Evolutionary conservation across 164 flowering plant species (phyloP), one percentile per base, ranked within the genome.

Genomic region (Protea cynaroides): DNA sequence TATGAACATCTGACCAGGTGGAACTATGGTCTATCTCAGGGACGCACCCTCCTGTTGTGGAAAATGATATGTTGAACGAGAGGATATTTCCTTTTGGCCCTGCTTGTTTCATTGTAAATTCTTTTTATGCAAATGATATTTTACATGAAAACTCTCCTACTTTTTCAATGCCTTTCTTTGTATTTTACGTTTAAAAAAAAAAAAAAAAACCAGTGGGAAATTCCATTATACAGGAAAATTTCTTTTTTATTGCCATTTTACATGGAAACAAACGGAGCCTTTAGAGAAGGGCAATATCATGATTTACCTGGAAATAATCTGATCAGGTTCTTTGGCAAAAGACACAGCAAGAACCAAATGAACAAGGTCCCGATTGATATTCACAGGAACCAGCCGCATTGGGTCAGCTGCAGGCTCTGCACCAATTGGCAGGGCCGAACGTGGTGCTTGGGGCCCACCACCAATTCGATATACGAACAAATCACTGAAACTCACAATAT

Each of bases 361-460:
- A 46, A 87, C 86, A 78, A 94, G 65, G 70, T 89, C 96, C 25
- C 78, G 82, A 72, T 77, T 88, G 58, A 87, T 80, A 65, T 70
- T 89, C 56, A 86, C 97, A 56, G 79, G 87, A 14, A 76, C 83
- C 64, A 89, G 65, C 67, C 96, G 82, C 38, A 83, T 81, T 18
- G 95, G 97, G 40, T 94, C 97, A 2, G 98, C 89, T 64, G 89
- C 79, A 62, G 98, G 95, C 75, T 91, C 90, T 54, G 98, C 96
- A 56, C 97, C 97, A 67, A 84, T 88, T n/a, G 96, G 97, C 67
- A 94, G 74, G 69, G 97, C 99, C 55, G 99, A 94, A 22, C 91
- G 92, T 57, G 96, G 97, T 49, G 99, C 97, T 71, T 81, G 92
- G n/a, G 97, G 97, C 43, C 99, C 99, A 53, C 97, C 97, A 58